Evolutionary conservation across 225 moss, liverwort and hornwort species (phyloP).

Genomic region (Marchantia paleacea): DNA sequence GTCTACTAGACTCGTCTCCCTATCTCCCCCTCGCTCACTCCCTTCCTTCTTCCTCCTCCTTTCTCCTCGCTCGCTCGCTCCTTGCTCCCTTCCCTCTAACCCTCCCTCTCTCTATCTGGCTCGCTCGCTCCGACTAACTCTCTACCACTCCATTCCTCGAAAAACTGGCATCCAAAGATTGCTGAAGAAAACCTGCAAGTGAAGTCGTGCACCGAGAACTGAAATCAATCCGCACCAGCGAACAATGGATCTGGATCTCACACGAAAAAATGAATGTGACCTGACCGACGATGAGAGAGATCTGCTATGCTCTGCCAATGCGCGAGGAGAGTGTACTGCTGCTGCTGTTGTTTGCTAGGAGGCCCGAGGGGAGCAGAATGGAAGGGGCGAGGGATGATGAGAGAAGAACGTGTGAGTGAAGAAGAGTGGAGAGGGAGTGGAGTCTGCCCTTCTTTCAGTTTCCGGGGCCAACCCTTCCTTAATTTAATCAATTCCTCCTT

Average conservation of each 20-base stretch:
- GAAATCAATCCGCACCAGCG: constrained; percentile 16
- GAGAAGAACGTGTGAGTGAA: constrained; percentile 24
- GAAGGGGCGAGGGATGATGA: constrained; percentile 24
- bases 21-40: constrained; percentile 2
- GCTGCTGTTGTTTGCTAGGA: constrained; percentile 6
- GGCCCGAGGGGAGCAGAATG: constrained; percentile 18
- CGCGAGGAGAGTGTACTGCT: background rate
- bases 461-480: constrained; percentile 10
- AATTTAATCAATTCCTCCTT: constrained; percentile 12
- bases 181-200: constrained; percentile 6
- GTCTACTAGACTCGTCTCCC: background rate
- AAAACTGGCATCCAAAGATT: constrained; percentile 17
- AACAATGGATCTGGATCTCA: constrained; percentile 27
- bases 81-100: background rate
- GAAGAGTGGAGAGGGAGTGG: constrained; percentile 18
- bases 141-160: constrained; percentile 17
- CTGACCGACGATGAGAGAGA: constrained; percentile 9
- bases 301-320: constrained; percentile 17
- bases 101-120: background rate
- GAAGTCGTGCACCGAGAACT: constrained; percentile 14
- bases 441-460: constrained; percentile 24
- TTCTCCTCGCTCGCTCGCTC: background rate
- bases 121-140: background rate
- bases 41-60: background rate
- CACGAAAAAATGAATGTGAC: constrained; percentile 11